A percentile compares a stretch with the other conserved stretches of the same genome.
phyloP scores from a whole-genome alignment of 2,329 filamentous ascomycete genomes.

The Remersonia thermophila region DNA sequence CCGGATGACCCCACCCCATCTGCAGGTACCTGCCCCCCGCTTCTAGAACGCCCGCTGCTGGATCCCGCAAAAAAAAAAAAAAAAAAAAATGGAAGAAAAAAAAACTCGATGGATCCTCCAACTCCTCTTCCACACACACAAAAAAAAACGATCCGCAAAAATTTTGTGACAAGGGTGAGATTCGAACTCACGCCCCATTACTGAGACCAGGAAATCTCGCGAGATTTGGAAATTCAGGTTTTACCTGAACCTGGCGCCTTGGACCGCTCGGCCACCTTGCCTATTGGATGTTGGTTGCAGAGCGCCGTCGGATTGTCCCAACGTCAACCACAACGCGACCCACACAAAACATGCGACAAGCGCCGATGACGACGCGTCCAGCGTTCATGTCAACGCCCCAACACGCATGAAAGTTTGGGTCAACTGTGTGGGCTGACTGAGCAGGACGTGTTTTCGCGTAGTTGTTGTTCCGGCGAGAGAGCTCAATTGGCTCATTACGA shows the following conservation, averaged over 20 bases:
- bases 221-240: conserved; percentile 9
- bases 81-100: too few species aligned
- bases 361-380: too few species aligned
- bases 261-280: conserved; percentile 12
- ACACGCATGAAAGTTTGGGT: too few species aligned
- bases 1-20: too few species aligned
- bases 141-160: conserved; percentile 2
- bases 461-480: too few species aligned
- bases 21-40: not conserved
- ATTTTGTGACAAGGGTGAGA: conserved; percentile 10
- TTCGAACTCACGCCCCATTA: conserved; percentile 12
- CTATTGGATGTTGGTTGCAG: conserved; percentile 1
- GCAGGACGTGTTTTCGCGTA: too few species aligned
- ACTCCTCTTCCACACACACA: too few species aligned
- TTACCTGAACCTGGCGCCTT: conserved; percentile 13
- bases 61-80: not conserved
- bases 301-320: not conserved
- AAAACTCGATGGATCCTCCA: too few species aligned
- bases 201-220: conserved; percentile 11
- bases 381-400: too few species aligned
- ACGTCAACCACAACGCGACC: not conserved
- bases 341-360: not conserved
- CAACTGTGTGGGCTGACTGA: too few species aligned
- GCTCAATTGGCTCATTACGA: too few species aligned
- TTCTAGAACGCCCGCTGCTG: conserved; percentile 5